Evolutionary conservation across 306 rosid species (phyloP).

Genomic region (Prosopis cineraria): DNA sequence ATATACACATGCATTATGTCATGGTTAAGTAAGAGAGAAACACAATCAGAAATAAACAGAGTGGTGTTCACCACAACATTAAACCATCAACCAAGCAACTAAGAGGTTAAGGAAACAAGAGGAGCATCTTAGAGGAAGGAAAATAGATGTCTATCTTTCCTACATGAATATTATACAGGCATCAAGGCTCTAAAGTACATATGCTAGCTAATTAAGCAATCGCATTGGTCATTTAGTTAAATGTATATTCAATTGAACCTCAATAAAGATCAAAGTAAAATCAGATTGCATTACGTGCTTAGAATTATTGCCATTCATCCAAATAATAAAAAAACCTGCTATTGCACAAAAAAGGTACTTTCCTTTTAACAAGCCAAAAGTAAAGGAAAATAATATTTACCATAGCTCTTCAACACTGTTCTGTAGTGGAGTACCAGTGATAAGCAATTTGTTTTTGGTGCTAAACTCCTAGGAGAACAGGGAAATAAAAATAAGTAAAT

Average conservation of each 20-base stretch:
- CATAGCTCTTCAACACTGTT: slow-evolving; percentile 99
- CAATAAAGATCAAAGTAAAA: slow-evolving; percentile 8
- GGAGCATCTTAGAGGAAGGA: background rate
- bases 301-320: background rate
- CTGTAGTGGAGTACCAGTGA: slow-evolving; percentile 97
- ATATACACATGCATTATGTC: background rate
- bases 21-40: background rate
- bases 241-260: slow-evolving; percentile 3
- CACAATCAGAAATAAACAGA: slow-evolving; percentile 1
- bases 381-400: slow-evolving; percentile 46
- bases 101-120: background rate
- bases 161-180: background rate
- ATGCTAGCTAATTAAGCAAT: background rate
- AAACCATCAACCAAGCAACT: slow-evolving; percentile 32
- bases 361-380: slow-evolving; percentile 11
- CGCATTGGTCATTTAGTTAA: background rate
- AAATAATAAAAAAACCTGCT: background rate
- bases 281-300: background rate
- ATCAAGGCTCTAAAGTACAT: background rate
- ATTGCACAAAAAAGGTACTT: slow-evolving; percentile 8
- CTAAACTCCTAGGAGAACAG: slow-evolving; percentile 81
- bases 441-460: slow-evolving; percentile 97
- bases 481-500: slow-evolving; percentile 9
- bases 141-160: background rate
- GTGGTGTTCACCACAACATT: slow-evolving; percentile 1